These are phyloP conservation scores for Arthroderma sp. DNA, from an alignment of 2,329 filamentous ascomycete genomes.

Conservation along the genomic window DNA sequence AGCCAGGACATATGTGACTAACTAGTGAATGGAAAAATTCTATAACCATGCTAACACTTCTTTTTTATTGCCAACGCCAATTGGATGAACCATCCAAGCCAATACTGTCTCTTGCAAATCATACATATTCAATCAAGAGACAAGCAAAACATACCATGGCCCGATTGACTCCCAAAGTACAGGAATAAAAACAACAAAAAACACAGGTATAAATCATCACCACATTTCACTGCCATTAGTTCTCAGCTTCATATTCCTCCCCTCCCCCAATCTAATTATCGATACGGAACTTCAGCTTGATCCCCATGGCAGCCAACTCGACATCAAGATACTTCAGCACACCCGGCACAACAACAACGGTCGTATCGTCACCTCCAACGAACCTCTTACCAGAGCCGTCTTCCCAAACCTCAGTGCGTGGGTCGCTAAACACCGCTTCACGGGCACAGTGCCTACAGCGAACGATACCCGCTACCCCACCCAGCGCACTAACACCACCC, in stretches of 20 bases:
- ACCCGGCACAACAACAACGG: constrained; percentile 80
- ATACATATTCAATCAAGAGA: too few relatives aligned
- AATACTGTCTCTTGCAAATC: too few relatives aligned
- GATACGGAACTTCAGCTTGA: constrained; percentile 86
- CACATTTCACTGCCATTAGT: not conserved
- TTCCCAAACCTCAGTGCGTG: constrained; percentile 69
- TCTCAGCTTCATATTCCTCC: not conserved
- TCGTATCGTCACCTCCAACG: constrained; percentile 81
- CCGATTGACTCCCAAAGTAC: too few relatives aligned
- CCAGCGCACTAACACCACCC: constrained; percentile 46
- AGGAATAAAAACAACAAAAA: too few relatives aligned
- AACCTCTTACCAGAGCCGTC: constrained; percentile 75
- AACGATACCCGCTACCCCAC: constrained; percentile 48
- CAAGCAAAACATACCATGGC: too few relatives aligned
- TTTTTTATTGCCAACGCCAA: too few relatives aligned
- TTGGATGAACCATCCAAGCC: too few relatives aligned
- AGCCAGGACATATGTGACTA: too few relatives aligned
- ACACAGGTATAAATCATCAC: not conserved
- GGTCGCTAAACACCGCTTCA: constrained; percentile 45
- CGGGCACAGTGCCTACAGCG: constrained; percentile 70
- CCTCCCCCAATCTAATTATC: constrained; percentile 23
- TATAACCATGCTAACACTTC: too few relatives aligned
- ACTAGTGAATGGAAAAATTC: too few relatives aligned
- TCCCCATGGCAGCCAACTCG: constrained; percentile 90
- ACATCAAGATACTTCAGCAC: constrained; percentile 89